Base-by-base conservation (phyloP, 2,329 filamentous ascomycete species). In the Fusarium nodosum region DNA sequence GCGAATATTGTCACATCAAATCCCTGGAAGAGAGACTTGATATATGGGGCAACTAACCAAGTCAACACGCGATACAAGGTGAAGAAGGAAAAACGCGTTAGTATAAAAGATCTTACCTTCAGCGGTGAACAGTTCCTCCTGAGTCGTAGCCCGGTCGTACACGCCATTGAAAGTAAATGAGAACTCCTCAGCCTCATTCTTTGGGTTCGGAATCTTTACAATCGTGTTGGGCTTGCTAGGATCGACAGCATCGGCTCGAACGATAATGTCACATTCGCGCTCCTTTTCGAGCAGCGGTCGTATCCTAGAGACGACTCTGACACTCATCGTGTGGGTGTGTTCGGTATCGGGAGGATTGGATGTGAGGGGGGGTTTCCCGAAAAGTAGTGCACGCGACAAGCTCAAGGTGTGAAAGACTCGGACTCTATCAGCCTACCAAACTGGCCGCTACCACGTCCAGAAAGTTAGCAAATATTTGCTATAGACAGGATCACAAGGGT, bases 151-250 rank as follows among this genome's bases (percentile, higher is more conserved):
- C 74, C 91, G 88, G 76, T 93, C 93, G 79, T 97, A 98, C 57
- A 98, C 95, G 72, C 92, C 88, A 84, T 96, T 97, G 85, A 98
- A 98, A 54, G 94, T 89, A 79, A 98, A 99, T 56, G 92, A 94
- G 81, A 94, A 98, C 76, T 94, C 92, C 80, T 98, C 95, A 24
- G 87, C 84, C 69, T 93, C 92, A 76, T 97, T 97, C 83, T 96
- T 97, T 0, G 95, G 94, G 77, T 94, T 97, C 5, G 95, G 95
- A 75, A 98, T 97, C 78, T 92, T 91, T 76, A 98, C 89, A 31
- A 97, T 82, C 28, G 86, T 90, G 66, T 87, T 88, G 22, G 89
- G 85, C 69, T 85, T 86, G 71, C 86, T 87, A 47, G 87, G 82
- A 53, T 90, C 87, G 60, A 84, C 86, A 66, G 86, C 88, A 48